phyloP scores from a whole-genome alignment of 2,329 filamentous ascomycete genomes.

The Lanzia echinophila region DNA sequence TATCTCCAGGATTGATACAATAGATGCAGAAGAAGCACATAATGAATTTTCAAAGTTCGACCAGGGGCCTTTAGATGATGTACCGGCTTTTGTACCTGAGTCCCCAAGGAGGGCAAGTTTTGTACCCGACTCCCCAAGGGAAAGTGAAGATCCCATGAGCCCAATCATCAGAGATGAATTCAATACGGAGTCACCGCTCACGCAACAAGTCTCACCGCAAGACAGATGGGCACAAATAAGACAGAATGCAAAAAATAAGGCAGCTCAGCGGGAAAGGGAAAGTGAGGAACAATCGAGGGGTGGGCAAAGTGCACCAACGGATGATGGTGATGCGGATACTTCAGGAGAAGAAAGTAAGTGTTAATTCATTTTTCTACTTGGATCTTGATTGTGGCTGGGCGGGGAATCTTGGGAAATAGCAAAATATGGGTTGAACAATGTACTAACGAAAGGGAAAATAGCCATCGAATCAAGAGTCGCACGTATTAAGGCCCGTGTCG shows the following conservation, averaged over 20 bases:
- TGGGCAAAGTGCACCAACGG: slow-evolving; percentile 49
- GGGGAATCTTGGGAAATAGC: background rate
- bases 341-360: slow-evolving; percentile 89
- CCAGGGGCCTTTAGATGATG: slow-evolving; percentile 80
- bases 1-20: slow-evolving; percentile 53
- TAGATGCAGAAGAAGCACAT: slow-evolving; percentile 51
- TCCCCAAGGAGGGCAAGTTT: slow-evolving; percentile 49
- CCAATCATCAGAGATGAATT: slow-evolving; percentile 24
- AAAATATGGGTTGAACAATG: background rate
- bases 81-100: slow-evolving; percentile 70
- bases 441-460: slow-evolving; percentile 35
- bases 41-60: slow-evolving; percentile 65
- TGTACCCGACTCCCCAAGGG: slow-evolving; percentile 42
- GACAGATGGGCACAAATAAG: slow-evolving; percentile 96
- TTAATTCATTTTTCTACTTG: slow-evolving; percentile 8
- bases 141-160: slow-evolving; percentile 30
- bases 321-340: slow-evolving; percentile 78
- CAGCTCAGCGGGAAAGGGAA: slow-evolving; percentile 56
- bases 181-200: slow-evolving; percentile 25
- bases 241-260: slow-evolving; percentile 82
- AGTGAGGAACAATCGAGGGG: slow-evolving; percentile 56
- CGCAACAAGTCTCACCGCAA: slow-evolving; percentile 31
- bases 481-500: slow-evolving; percentile 94
- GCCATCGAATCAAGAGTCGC: slow-evolving; percentile 95
- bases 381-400: background rate